Evolutionary conservation across 441 rosid genomes (phyloP).

Genomic region (Mallotus repandus): DNA sequence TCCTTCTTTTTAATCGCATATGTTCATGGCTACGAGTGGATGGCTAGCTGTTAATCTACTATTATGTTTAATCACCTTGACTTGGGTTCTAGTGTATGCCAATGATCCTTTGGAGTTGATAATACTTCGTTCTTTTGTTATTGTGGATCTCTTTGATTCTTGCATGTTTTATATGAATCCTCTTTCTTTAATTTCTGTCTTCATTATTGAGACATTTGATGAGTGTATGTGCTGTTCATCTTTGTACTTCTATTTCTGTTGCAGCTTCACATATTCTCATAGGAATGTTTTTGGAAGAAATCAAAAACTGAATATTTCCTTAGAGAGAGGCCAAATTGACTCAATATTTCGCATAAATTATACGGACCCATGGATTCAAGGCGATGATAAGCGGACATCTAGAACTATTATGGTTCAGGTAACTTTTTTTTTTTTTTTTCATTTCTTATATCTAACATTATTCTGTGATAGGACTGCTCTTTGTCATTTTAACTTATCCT

Average conservation of each 20-base stretch:
- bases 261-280: conserved; percentile 96
- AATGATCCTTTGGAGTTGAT: neutral
- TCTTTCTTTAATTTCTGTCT: neutral
- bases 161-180: neutral
- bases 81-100: neutral
- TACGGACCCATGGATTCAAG: conserved; percentile 99
- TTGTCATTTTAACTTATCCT: conserved; percentile 23
- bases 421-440: conserved; percentile 7
- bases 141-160: neutral
- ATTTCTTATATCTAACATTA: conserved; percentile 12
- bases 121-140: neutral
- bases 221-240: neutral
- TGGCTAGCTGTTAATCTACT: conserved; percentile 1
- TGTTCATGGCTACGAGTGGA: neutral
- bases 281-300: conserved; percentile 90
- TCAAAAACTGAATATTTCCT: conserved; percentile 84
- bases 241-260: conserved; percentile 21
- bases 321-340: conserved; percentile 92
- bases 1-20: neutral
- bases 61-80: neutral
- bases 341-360: conserved; percentile 85
- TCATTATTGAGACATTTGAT: neutral
- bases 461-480: conserved; percentile 12
- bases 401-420: conserved; percentile 94
- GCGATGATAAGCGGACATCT: conserved; percentile 86